A percentile compares a stretch with the other conserved stretches of the same genome.
Evolutionary conservation across 2,329 filamentous ascomycete genomes (phyloP).

Genomic region (Fusarium falciforme): DNA sequence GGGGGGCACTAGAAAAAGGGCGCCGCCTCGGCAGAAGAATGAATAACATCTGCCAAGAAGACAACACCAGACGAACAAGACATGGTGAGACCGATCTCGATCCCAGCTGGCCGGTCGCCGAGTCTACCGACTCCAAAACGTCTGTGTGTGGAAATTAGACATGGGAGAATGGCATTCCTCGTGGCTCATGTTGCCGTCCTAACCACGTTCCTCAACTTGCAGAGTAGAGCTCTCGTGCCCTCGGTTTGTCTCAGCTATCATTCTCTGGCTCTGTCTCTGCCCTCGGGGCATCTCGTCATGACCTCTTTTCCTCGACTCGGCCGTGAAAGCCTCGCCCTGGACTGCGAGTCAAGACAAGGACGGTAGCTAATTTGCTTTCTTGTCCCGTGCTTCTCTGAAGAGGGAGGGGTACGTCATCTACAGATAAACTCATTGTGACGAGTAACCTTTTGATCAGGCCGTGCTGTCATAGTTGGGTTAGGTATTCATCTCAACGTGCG

Average conservation of each 20-base stretch:
- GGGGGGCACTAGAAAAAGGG: background rate
- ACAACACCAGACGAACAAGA: background rate
- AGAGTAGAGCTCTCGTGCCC: background rate
- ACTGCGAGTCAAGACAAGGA: conserved; percentile 16
- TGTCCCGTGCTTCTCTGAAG: background rate
- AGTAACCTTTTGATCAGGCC: conserved; percentile 18
- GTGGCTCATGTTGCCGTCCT: conserved; percentile 21
- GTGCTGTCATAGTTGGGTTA: background rate
- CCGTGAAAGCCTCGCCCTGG: conserved; percentile 8
- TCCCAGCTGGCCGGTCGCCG: conserved; percentile 13
- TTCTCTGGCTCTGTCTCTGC: conserved; percentile 1
- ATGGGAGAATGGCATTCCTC: conserved; percentile 33
- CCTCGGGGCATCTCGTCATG: background rate
- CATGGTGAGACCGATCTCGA: conserved; percentile 16
- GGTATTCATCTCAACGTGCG: conserved; percentile 1
- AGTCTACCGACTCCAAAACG: conserved; percentile 19
- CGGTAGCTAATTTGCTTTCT: background rate
- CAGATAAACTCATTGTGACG: conserved; percentile 13
- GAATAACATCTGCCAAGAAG: background rate
- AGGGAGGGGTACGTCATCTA: conserved; percentile 21
- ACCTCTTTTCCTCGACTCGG: background rate
- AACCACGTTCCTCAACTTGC: conserved; percentile 23
- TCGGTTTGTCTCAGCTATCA: conserved; percentile 1
- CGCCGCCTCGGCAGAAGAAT: background rate
- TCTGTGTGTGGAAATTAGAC: conserved; percentile 20